These are phyloP conservation scores for Curvularia eragrostidis DNA, from an alignment of 2,329 filamentous ascomycete genomes.

Conservation along the genomic window DNA sequence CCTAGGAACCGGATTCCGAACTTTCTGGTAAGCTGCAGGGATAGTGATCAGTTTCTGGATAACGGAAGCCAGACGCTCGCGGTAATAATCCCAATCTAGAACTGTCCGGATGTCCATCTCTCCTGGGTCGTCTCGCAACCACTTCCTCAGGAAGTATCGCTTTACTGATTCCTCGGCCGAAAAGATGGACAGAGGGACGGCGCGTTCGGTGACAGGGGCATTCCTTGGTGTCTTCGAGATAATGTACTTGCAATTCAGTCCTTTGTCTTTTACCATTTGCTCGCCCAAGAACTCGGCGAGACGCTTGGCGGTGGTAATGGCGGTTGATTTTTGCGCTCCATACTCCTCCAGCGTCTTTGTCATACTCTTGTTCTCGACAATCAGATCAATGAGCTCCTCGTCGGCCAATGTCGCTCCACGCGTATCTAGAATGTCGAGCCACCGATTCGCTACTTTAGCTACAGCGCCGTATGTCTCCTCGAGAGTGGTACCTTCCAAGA, in stretches of 20 bases:
- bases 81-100: conserved; percentile 97
- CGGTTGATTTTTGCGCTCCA: conserved; percentile 92
- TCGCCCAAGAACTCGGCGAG: conserved; percentile 95
- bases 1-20: conserved; percentile 91
- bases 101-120: conserved; percentile 90
- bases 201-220: conserved; percentile 91
- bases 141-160: conserved; percentile 88
- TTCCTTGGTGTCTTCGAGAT: conserved; percentile 87
- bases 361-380: conserved; percentile 99
- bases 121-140: conserved; percentile 89
- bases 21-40: conserved; percentile 91
- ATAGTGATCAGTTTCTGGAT: conserved; percentile 99
- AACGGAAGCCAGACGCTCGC: conserved; percentile 92
- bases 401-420: conserved; percentile 90
- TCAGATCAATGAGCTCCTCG: conserved; percentile 98
- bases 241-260: conserved; percentile 99
- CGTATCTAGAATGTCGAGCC: conserved; percentile 92
- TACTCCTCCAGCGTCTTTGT: conserved; percentile 97
- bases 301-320: conserved; percentile 96
- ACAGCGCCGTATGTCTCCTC: conserved; percentile 90
- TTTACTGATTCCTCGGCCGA: conserved; percentile 90
- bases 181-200: conserved; percentile 95
- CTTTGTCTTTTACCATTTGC: conserved; percentile 99
- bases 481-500: conserved; percentile 87
- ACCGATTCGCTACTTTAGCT: conserved; percentile 92